phyloP scores from a whole-genome alignment of 768 basidiomycete genomes.

The Baorangia bicolor region DNA sequence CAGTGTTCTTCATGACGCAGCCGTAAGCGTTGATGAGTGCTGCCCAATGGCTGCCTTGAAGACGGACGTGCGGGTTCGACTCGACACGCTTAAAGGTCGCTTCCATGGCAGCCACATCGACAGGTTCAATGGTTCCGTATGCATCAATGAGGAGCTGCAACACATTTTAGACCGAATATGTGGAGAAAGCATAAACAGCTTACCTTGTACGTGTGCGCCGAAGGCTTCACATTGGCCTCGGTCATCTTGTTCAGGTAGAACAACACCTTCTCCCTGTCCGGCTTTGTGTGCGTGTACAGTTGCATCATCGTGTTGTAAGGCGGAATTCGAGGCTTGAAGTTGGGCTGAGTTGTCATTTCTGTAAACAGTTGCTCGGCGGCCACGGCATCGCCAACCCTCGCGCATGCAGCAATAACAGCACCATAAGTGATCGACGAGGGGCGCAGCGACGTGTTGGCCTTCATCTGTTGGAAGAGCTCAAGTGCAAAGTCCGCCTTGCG shows the following conservation, averaged over 20 bases:
- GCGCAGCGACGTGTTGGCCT: conserved; percentile 46
- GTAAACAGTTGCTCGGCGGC: conserved; percentile 81
- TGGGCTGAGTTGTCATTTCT: conserved; percentile 74
- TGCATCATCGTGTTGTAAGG: conserved; percentile 99
- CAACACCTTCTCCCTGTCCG: conserved; percentile 74
- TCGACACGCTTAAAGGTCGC: conserved; percentile 59
- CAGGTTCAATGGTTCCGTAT: conserved; percentile 82
- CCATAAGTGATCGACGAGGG: conserved; percentile 93
- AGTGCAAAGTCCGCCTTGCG: conserved; percentile 90
- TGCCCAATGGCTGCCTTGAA: conserved; percentile 69
- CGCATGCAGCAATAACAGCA: conserved; percentile 90
- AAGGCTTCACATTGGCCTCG: conserved; percentile 62
- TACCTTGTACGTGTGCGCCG: conserved; percentile 94
- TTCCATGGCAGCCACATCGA: conserved; percentile 73
- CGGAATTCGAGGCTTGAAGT: conserved; percentile 87
- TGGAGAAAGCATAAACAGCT: conserved; percentile 7
- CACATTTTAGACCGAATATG: not conserved
- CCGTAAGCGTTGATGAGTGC: conserved; percentile 89
- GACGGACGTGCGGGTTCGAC: conserved; percentile 35
- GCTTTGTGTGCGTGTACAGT: conserved; percentile 87
- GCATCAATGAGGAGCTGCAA: conserved; percentile 81
- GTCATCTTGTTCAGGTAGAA: conserved; percentile 71
- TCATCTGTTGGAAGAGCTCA: conserved; percentile 88
- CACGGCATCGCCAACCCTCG: conserved; percentile 82
- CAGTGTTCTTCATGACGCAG: conserved; percentile 71